phyloP scores from a whole-genome alignment of 768 basidiomycete genomes.

The Amanita phalloides region DNA sequence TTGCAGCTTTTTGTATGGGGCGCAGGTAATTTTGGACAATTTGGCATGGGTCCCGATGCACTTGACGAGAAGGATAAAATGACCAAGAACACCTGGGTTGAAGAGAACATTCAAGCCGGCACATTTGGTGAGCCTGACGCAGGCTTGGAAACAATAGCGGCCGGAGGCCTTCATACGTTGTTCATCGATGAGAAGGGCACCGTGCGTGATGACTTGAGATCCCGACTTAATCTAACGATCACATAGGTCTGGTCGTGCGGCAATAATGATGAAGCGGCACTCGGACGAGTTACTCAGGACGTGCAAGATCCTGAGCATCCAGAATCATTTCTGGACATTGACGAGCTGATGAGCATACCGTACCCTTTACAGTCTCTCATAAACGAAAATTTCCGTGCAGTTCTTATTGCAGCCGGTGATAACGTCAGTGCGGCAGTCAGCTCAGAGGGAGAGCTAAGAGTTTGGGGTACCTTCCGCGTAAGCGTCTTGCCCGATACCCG shows the following conservation, averaged over 20 bases:
- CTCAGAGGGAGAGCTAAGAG: constrained; percentile 67
- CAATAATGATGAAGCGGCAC: constrained; percentile 81
- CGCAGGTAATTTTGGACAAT: constrained; percentile 90
- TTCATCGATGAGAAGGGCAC: constrained; percentile 85
- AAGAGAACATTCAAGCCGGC: constrained; percentile 62
- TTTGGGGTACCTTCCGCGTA: constrained; percentile 89
- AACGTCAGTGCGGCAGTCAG: constrained; percentile 82
- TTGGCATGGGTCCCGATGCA: constrained; percentile 75
- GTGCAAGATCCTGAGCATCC: constrained; percentile 53
- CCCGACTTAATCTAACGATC: constrained; percentile 3
- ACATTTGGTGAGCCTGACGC: constrained; percentile 60
- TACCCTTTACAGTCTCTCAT: constrained; percentile 59
- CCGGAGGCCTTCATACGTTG: constrained; percentile 84
- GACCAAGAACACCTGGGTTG: constrained; percentile 66
- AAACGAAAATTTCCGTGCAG: constrained; percentile 77
- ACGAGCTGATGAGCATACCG: constrained; percentile 45
- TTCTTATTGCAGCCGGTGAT: constrained; percentile 77
- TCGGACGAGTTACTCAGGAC: constrained; percentile 65
- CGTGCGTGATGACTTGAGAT: constrained; percentile 37
- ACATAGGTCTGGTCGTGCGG: constrained; percentile 78
- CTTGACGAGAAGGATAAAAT: constrained; percentile 71
- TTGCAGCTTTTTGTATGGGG: constrained; percentile 81
- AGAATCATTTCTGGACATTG: constrained; percentile 43
- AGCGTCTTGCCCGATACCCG: constrained; percentile 14
- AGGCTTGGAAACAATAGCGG: constrained; percentile 74